Evolutionary conservation across 495 filamentous ascomycete genomes (phyloP), one percentile per base, ranked within the genome.

Genomic region (Hypoxylon fuscum): DNA sequence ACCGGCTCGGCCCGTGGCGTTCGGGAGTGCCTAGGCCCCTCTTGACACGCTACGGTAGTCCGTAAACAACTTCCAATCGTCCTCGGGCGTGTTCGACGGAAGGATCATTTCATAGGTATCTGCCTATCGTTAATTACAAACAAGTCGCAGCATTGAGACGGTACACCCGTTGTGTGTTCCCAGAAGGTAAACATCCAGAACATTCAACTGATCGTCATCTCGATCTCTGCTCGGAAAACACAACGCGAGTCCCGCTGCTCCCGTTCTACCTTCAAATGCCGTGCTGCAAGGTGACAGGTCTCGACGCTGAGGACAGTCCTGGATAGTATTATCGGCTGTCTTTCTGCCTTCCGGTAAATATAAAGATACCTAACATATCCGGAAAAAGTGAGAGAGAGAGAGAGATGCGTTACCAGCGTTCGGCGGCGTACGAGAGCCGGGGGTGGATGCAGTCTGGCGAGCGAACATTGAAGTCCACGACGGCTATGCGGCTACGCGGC

Each of bases 401-500:
- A n/a, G n/a, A n/a, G n/a, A n/a, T n/a, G n/a, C n/a, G n/a, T n/a
- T n/a, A n/a, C n/a, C n/a, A n/a, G n/a, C n/a, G n/a, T n/a, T n/a
- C n/a, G n/a, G n/a, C n/a, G n/a, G n/a, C n/a, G n/a, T 31, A 8
- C 11, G 20, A 9, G 20, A 45, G 45, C n/a, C 25, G 20, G 27
- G 40, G 29, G n/a, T 31, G 18, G 18, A 14, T 31, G 20, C 9
- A 25, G 31, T 37, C 55, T 11, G 40, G 20, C 10, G 27, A 32
- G 17, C 25, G 21, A 38, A 1, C 37, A 14, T n/a, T 55, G 45
- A 50, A 31, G 25, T 32, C 32, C 4, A 20, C 31, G 10, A 29
- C 54, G 54, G 54, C 54, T 42, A 11, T 14, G 17, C 42, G 42
- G 42, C 42, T 59, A 22, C 18, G 50, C 61, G 61, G 62, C 62